phyloP scores from a whole-genome alignment of 225 moss, liverwort and hornwort species.

The Neckera pumila region DNA sequence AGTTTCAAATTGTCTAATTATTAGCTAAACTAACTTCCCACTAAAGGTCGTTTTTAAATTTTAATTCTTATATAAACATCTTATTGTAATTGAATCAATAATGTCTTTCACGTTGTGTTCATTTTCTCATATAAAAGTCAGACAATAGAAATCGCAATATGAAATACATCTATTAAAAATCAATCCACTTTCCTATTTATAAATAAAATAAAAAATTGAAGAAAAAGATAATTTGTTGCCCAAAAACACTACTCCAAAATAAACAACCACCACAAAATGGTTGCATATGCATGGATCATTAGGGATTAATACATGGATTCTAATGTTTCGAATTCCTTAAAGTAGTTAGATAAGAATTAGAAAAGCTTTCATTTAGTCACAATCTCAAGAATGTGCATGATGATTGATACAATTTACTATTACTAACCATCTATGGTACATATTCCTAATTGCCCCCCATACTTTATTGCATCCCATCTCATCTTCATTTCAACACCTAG shows the following conservation, averaged over 20 bases:
- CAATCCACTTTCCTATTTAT: not conserved
- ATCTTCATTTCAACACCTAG: not conserved
- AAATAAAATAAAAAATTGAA: not conserved
- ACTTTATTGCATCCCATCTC: not conserved
- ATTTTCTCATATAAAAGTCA: not conserved
- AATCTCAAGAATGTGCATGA: not conserved
- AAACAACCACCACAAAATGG: not conserved
- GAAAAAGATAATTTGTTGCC: no score
- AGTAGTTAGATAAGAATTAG: fast-evolving
- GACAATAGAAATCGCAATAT: not conserved
- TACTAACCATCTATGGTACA: not conserved
- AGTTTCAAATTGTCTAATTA: not conserved
- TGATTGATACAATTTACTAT: not conserved
- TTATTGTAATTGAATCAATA: not conserved
- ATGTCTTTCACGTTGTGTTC: not conserved
- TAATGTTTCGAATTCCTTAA: not conserved
- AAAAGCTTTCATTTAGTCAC: not conserved
- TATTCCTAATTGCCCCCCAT: not conserved
- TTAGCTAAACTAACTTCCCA: not conserved
- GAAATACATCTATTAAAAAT: not conserved
- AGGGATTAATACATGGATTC: not conserved
- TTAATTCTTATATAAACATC: not conserved
- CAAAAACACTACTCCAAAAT: not conserved
- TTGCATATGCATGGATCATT: not conserved
- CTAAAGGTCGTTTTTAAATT: not conserved